A percentile compares a stretch with the other conserved stretches of the same genome.
phyloP scores from a whole-genome alignment of 2,329 filamentous ascomycete species.

The Biscogniauxia sp. region DNA sequence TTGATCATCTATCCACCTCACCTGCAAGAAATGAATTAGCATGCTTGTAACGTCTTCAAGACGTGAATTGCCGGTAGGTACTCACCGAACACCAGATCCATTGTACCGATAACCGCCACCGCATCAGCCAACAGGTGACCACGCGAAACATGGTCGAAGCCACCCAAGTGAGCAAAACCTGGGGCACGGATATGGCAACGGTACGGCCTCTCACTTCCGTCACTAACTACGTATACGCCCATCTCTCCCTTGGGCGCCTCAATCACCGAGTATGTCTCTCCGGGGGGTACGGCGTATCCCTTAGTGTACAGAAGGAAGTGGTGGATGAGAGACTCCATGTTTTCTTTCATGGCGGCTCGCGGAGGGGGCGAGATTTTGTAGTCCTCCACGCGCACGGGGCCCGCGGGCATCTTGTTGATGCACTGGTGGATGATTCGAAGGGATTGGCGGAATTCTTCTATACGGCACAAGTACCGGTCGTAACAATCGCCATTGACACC shows the following conservation, averaged over 20 bases:
- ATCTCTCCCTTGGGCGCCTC: conserved; percentile 99
- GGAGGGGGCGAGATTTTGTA: conserved; percentile 98
- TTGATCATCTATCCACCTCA: conserved; percentile 57
- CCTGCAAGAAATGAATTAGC: conserved; percentile 44
- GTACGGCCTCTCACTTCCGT: conserved; percentile 94
- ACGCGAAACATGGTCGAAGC: conserved; percentile 89
- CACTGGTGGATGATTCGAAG: conserved; percentile 98
- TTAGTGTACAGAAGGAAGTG: conserved; percentile 99
- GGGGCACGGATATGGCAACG: conserved; percentile 96
- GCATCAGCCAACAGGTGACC: conserved; percentile 95
- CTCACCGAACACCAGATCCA: conserved; percentile 87
- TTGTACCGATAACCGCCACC: conserved; percentile 89
- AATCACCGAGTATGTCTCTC: conserved; percentile 96
- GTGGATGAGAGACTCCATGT: conserved; percentile 99
- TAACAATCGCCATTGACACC: conserved; percentile 98
- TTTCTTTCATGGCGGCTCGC: conserved; percentile 99
- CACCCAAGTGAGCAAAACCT: conserved; percentile 90
- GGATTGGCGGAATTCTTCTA: conserved; percentile 99
- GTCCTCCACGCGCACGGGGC: conserved; percentile 92
- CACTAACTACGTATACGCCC: conserved; percentile 94
- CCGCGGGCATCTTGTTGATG: conserved; percentile 96
- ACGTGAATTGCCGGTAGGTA: conserved; percentile 17
- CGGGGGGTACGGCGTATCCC: conserved; percentile 93
- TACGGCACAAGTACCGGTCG: conserved; percentile 96
- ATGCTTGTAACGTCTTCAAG: neutral